Conservation (phyloP, 805 yeast genomes). For the Metschnikowia borealis region DNA sequence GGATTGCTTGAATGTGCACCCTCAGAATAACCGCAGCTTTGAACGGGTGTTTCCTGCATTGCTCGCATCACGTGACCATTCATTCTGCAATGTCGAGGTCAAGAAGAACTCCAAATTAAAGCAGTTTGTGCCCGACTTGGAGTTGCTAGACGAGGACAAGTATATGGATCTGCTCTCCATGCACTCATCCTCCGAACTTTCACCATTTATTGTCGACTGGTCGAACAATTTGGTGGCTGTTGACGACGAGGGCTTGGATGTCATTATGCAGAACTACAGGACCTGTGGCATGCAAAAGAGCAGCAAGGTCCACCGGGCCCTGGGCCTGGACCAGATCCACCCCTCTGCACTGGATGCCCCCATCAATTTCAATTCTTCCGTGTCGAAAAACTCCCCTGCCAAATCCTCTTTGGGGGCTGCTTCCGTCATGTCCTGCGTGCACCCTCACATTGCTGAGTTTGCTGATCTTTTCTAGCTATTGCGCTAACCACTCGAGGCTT, state of each 20-base stretch:
- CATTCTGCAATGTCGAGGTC: constrained; percentile 16
- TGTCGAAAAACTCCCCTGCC: constrained; percentile 3
- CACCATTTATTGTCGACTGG: constrained; percentile 54
- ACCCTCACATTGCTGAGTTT: constrained; percentile 43
- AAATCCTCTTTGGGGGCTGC: constrained; percentile 8
- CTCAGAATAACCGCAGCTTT: constrained; percentile 19
- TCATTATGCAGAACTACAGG: constrained; percentile 39
- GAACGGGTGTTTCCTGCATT: constrained; percentile 20
- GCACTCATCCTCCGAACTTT: constrained; percentile 13
- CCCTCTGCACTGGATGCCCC: neutral
- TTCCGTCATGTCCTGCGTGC: constrained; percentile 21
- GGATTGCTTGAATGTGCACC: constrained; percentile 19
- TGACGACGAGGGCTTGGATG: constrained; percentile 39
- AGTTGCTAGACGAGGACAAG: constrained; percentile 10
- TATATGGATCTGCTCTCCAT: constrained; percentile 13
- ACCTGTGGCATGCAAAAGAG: constrained; percentile 19
- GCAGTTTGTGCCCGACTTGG: constrained; percentile 20
- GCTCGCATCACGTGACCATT: constrained; percentile 15
- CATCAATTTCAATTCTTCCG: neutral
- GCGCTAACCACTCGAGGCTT: neutral
- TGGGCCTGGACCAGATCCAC: constrained; percentile 10
- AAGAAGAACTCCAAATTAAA: constrained; percentile 15
- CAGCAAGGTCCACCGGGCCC: constrained; percentile 12
- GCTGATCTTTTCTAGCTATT: constrained; percentile 37
- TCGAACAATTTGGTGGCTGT: constrained; percentile 52